phyloP scores from a whole-genome alignment of 495 filamentous ascomycete genomes.

The Annulohypoxylon stygium region DNA sequence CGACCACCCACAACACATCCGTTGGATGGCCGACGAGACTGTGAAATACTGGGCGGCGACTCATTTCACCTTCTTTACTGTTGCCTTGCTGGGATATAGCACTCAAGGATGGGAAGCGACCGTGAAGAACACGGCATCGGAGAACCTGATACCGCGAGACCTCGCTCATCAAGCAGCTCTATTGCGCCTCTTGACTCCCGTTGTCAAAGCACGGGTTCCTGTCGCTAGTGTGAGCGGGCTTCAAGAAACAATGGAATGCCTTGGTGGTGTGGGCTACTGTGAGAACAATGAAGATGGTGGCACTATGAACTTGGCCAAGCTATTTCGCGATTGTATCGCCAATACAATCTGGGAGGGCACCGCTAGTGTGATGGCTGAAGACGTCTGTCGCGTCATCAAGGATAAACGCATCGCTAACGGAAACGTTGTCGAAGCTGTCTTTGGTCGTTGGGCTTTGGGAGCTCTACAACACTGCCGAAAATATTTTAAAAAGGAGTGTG shows the following conservation, averaged over 20 bases:
- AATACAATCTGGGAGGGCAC: slow-evolving; percentile 7
- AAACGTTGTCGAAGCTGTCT: not conserved
- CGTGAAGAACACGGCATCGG: not conserved
- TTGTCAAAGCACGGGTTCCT: not conserved
- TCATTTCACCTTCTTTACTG: slow-evolving; percentile 1
- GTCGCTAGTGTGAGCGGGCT: not conserved
- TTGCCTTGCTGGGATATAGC: not conserved
- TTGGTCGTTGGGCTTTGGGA: not conserved
- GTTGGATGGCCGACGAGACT: not conserved
- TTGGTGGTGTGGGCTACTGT: not conserved
- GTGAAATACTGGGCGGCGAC: slow-evolving; percentile 5
- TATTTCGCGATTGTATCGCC: not conserved
- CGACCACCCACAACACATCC: not conserved
- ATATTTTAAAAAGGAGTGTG: not conserved
- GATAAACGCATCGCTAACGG: slow-evolving; percentile 4
- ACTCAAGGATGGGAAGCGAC: not conserved
- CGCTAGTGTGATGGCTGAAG: slow-evolving; percentile 4
- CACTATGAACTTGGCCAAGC: not conserved
- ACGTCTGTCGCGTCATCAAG: slow-evolving; percentile 2
- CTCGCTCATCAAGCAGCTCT: not conserved
- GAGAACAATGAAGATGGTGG: slow-evolving; percentile 1
- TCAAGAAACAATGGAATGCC: not conserved
- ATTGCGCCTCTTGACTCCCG: not conserved
- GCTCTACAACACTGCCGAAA: not conserved
- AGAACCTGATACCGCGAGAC: not conserved